A percentile compares a stretch with the other conserved stretches of the same genome.
Evolutionary conservation across 139 green algal species (phyloP).

Genomic region (Dunaliella sp.): DNA sequence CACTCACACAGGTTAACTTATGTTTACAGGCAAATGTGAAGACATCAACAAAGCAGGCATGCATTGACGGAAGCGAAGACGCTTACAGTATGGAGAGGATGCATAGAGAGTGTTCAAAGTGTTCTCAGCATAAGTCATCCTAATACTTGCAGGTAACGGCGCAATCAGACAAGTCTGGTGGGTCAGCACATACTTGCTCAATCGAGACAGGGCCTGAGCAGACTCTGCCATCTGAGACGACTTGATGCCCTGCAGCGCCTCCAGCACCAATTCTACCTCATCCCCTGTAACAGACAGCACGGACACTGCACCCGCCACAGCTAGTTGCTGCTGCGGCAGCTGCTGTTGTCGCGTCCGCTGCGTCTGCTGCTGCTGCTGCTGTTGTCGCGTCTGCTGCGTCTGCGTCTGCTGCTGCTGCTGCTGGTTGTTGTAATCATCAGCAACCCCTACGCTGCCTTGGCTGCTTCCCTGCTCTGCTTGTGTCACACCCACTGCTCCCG

Average conservation of each 20-base stretch:
- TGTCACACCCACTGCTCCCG: background rate
- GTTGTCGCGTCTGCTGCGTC: background rate
- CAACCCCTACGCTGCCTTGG: no score
- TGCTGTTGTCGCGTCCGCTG: background rate
- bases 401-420: background rate
- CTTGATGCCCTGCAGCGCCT: background rate
- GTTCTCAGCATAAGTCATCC: no score
- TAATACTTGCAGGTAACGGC: no score
- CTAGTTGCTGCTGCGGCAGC: background rate
- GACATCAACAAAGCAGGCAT: no score
- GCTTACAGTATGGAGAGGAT: no score
- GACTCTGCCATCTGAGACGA: background rate
- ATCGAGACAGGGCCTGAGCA: background rate
- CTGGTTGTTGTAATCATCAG: no score
- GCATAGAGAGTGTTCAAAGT: no score
- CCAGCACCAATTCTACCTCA: background rate
- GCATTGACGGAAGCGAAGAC: no score
- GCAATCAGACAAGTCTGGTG: no score
- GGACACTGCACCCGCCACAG: background rate
- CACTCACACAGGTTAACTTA: no score
- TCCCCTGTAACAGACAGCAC: background rate
- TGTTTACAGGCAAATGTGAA: no score
- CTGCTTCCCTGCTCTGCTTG: no score
- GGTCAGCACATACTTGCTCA: background rate
- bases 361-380: background rate